Evolutionary conservation across 2,329 filamentous ascomycete species (phyloP), one percentile per base, ranked within the genome.

Genomic region (Alternaria dauci): DNA sequence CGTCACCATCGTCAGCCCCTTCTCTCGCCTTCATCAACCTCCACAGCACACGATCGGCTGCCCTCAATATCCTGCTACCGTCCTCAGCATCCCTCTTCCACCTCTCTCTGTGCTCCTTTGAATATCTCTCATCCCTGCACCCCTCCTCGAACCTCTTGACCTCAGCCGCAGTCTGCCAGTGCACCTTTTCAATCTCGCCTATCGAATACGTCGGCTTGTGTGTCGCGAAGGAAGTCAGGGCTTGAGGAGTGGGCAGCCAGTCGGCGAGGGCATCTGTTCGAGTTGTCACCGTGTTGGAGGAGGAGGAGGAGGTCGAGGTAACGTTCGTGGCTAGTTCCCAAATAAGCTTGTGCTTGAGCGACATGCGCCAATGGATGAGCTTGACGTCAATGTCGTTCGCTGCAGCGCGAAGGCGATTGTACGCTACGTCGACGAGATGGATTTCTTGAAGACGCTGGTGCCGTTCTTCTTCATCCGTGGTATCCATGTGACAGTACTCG

Each of bases 31-130:
- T 52, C 41, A 52, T 67, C 25, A 70, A 42, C 39, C 63, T 64
- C 30, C 54, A 70, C 2, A 65, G 36, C 2, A 70, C 43, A 36
- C 46, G 43, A 41, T 73, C 72, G 1, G 59, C 55, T 5, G 70
- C 70, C 8, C 56, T 63, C 39, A 73, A 38, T 42, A 75, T 46
- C 5, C 53, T 48, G 4, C 68, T 57, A 16, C 66, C 71, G 43
- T 75, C 70, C 16, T 74, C 68, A 0, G 70, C 43, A 52, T 74
- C 70, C 52, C 52, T 57, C 25, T 50, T 65, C 61, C 65, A 68
- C 39, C 62, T 59, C 14, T 71, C 66, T 26, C 63, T 67, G 44
- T 47, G 57, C 54, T 63, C 58, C 9, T 58, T 43, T 5, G 61
- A 36, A 14, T 52, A 53, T 18, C 54, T 59, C 0, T 52, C 28